Evolutionary conservation across 2,329 filamentous ascomycete genomes (phyloP), one percentile per base, ranked within the genome.

Genomic region (Venturia asperata): DNA sequence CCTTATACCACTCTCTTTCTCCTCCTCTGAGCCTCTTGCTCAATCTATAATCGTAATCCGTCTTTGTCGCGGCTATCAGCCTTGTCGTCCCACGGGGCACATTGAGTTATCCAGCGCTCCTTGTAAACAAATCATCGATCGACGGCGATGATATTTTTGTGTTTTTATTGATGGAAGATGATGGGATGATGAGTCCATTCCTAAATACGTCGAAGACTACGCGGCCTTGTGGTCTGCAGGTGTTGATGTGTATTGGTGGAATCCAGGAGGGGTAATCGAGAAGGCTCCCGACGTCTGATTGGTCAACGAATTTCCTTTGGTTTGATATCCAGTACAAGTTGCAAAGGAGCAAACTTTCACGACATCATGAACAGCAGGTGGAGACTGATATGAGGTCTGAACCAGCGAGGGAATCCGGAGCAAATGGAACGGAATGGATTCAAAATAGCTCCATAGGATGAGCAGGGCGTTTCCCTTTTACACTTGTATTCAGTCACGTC

Each of bases 401-500:
- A n/a, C 37, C 27, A 34, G 30, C 30, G 4, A 34, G 30, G 52
- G 17, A 37, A n/a, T 37, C 17, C 30, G 30, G 30, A 58, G 52
- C 17, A 37, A 37, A 10, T 27, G 27, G 30, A 4, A 58, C 27
- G 27, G 52, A 13, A 58, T 11, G 30, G 27, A 5, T 58, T 58
- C 27, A 58, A 56, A 58, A 58, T 58, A 58, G 52, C 37, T 37
- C 19, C 15, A 58, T 37, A 21, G 30, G 52, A 58, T 58, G 52
- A 21, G 27, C 52, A 30, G 52, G 30, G 52, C 52, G 52, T n/a
- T 37, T 37, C 30, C 52, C n/a, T 17, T 27, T 27, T 43, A n/a
- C 21, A 41, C 37, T 61, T 61, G 60, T 61, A 61, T 39, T 61
- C 60, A 42, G 39, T 45, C 60, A 42, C 42, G 39, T 61, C 37